phyloP scores from a whole-genome alignment of 1,284 basidiomycete species.

The Meira miltonrushii region DNA sequence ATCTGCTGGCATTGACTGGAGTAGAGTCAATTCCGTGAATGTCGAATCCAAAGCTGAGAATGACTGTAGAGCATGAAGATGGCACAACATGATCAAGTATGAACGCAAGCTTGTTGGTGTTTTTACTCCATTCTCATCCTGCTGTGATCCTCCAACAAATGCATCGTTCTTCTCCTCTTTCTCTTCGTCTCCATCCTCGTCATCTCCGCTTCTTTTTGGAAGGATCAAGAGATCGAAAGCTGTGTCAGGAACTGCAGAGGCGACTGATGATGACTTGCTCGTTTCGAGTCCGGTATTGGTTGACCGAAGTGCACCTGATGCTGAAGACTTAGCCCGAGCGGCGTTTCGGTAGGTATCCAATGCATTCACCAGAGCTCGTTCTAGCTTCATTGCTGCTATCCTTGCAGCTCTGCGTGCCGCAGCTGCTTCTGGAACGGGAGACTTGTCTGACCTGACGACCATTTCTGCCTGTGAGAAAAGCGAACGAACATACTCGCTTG shows the following conservation, averaged over 20 bases:
- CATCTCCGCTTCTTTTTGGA: constrained; percentile 8
- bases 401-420: constrained; percentile 29
- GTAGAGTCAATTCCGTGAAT: constrained; percentile 36
- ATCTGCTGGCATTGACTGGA: constrained; percentile 29
- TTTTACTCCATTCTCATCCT: background rate
- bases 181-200: constrained; percentile 22
- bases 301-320: background rate
- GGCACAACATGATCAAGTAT: constrained; percentile 40
- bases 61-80: constrained; percentile 31
- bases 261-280: background rate
- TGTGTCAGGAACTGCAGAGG: background rate
- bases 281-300: background rate
- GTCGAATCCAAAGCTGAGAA: constrained; percentile 22
- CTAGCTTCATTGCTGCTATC: constrained; percentile 38
- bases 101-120: constrained; percentile 18
- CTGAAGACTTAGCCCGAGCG: constrained; percentile 12
- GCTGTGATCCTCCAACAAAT: constrained; percentile 3
- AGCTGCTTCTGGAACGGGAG: constrained; percentile 4
- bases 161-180: constrained; percentile 28
- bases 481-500: background rate
- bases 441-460: background rate
- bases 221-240: constrained; percentile 3
- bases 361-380: constrained; percentile 26
- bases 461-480: background rate
- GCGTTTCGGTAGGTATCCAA: constrained; percentile 30